These are phyloP conservation scores for Fagus crenata DNA, from an alignment of 306 rosid species.

Conservation along the genomic window DNA sequence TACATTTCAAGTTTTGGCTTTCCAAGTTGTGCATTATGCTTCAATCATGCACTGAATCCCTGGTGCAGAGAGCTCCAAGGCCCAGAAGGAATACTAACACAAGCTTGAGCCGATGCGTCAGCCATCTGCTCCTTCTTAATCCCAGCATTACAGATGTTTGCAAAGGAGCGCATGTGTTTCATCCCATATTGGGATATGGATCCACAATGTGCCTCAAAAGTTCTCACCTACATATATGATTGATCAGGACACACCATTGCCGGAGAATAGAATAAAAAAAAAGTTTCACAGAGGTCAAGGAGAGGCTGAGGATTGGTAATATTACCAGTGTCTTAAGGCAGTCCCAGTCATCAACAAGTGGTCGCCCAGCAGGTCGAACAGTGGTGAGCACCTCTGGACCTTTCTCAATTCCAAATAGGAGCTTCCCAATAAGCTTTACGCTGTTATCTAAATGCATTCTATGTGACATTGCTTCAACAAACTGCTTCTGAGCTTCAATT, in stretches of 20 bases:
- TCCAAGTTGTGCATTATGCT: neutral
- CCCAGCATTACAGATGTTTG: slow-evolving; percentile 90
- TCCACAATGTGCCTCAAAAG: slow-evolving; percentile 89
- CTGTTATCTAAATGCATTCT: slow-evolving; percentile 81
- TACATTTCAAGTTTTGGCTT: slow-evolving; percentile 16
- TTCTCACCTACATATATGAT: slow-evolving; percentile 62
- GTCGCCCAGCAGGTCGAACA: slow-evolving; percentile 61
- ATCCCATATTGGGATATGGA: slow-evolving; percentile 92
- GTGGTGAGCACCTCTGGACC: slow-evolving; percentile 60
- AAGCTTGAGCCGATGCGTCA: slow-evolving; percentile 85
- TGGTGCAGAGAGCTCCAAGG: slow-evolving; percentile 81
- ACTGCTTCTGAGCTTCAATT: slow-evolving; percentile 69
- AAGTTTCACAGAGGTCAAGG: slow-evolving; percentile 6
- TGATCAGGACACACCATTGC: neutral
- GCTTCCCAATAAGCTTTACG: slow-evolving; percentile 66
- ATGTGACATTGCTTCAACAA: slow-evolving; percentile 85
- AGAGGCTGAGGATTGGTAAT: slow-evolving; percentile 13
- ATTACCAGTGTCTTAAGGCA: slow-evolving; percentile 77
- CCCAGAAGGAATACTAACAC: slow-evolving; percentile 55
- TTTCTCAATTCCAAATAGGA: slow-evolving; percentile 77
- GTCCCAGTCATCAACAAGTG: slow-evolving; percentile 87
- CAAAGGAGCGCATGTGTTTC: slow-evolving; percentile 94
- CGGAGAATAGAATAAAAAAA: neutral
- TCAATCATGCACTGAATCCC: slow-evolving; percentile 75
- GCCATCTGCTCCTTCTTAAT: slow-evolving; percentile 65